phyloP scores from a whole-genome alignment of 129 eudicot genomes.

The Artemisia tridentata region DNA sequence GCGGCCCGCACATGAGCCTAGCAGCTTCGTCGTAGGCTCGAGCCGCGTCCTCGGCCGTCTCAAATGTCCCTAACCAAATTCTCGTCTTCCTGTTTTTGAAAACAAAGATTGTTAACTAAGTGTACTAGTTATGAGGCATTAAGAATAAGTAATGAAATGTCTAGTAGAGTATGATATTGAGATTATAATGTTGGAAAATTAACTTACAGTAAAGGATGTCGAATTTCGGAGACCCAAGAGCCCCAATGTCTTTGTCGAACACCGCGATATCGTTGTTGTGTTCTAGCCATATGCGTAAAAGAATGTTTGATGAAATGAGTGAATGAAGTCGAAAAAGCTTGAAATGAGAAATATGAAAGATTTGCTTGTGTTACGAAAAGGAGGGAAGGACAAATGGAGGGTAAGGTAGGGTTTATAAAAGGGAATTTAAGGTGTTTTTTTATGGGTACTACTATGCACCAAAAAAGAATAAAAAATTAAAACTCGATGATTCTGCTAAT shows the following conservation, averaged over 20 bases:
- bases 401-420: slow-evolving; percentile 41
- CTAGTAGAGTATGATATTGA: neutral
- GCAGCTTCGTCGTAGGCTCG: slow-evolving; percentile 89
- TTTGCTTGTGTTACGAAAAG: slow-evolving; percentile 27
- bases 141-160: neutral
- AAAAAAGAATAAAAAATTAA: no score
- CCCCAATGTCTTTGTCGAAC: slow-evolving; percentile 95
- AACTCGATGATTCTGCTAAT: no score
- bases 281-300: slow-evolving; percentile 53
- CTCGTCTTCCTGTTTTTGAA: slow-evolving; percentile 62
- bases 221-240: slow-evolving; percentile 94
- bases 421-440: neutral
- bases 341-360: slow-evolving; percentile 19
- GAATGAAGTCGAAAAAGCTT: slow-evolving; percentile 20
- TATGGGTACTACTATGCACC: no score
- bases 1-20: slow-evolving; percentile 80
- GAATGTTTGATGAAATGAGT: slow-evolving; percentile 34
- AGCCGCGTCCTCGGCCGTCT: slow-evolving; percentile 88
- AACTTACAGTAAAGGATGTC: slow-evolving; percentile 78
- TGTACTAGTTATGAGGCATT: neutral
- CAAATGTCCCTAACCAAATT: slow-evolving; percentile 85
- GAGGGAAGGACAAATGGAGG: slow-evolving; percentile 38
- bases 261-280: slow-evolving; percentile 72
- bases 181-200: neutral
- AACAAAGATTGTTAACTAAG: neutral